phyloP scores from a whole-genome alignment of 768 basidiomycete species.

The Leccinum subgranulosum region DNA sequence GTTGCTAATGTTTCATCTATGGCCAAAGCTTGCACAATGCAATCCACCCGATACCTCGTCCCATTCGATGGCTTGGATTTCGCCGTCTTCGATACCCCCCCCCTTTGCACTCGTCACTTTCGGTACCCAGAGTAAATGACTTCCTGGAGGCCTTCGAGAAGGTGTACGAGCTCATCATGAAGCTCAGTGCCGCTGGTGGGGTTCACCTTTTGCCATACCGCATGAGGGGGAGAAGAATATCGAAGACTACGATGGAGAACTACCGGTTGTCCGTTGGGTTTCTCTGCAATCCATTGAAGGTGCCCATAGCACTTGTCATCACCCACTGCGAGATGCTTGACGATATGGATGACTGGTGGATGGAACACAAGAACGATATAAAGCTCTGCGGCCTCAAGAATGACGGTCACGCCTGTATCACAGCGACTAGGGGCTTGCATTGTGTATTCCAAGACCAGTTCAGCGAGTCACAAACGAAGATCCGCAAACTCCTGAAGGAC shows the following conservation, averaged over 20 bases:
- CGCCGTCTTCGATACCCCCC: constrained; percentile 28
- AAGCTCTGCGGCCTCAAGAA: constrained; percentile 21
- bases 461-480: constrained; percentile 16
- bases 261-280: constrained; percentile 40
- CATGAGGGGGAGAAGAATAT: constrained; percentile 38
- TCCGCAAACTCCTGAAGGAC: constrained; percentile 17
- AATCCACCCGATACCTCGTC: constrained; percentile 24
- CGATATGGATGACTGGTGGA: constrained; percentile 35
- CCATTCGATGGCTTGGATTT: constrained; percentile 21
- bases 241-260: constrained; percentile 33
- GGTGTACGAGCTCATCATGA: constrained; percentile 31
- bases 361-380: constrained; percentile 22
- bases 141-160: constrained; percentile 27
- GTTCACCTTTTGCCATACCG: constrained; percentile 42
- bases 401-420: constrained; percentile 30
- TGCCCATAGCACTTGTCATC: constrained; percentile 38
- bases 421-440: constrained; percentile 19
- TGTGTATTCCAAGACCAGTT: constrained; percentile 14
- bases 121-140: constrained; percentile 8
- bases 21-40: constrained; percentile 29
- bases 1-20: constrained; percentile 23
- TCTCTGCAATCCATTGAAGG: constrained; percentile 32
- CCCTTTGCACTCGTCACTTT: too few relatives aligned
- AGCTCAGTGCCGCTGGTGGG: constrained; percentile 30
- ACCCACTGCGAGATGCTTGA: constrained; percentile 36